phyloP scores from a whole-genome alignment of 208 protist species.

The Trypanosoma melophagium region DNA sequence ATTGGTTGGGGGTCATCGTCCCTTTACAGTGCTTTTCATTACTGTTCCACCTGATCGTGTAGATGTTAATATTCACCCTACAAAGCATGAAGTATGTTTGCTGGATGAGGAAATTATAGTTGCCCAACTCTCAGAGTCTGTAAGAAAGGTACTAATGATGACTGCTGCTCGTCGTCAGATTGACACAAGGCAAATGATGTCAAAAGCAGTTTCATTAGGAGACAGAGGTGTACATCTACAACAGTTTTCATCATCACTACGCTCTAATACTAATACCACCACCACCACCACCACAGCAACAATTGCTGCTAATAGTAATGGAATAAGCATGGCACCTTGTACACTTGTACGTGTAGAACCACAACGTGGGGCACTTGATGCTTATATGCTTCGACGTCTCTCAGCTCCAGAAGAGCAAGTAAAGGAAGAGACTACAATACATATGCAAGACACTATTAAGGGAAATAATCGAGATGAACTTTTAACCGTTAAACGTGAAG shows the following conservation, averaged over 20 bases:
- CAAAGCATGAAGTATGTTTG: conserved; percentile 94
- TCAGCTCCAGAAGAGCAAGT: not conserved
- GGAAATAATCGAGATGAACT: not conserved
- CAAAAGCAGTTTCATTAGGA: conserved; percentile 28
- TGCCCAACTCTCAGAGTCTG: conserved; percentile 46
- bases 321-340: conserved; percentile 52
- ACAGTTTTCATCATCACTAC: not conserved
- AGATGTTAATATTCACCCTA: conserved; percentile 99
- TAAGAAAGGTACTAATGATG: conserved; percentile 56
- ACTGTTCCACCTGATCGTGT: conserved; percentile 87
- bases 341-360: conserved; percentile 75
- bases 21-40: conserved; percentile 95
- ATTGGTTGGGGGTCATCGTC: conserved; percentile 85
- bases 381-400: conserved; percentile 35
- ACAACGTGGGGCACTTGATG: conserved; percentile 75
- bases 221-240: conserved; percentile 11
- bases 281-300: too few species aligned
- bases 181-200: conserved; percentile 33
- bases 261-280: not conserved
- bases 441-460: not conserved
- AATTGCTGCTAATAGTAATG: not conserved
- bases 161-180: conserved; percentile 62
- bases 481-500: too few species aligned
- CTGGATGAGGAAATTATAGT: conserved; percentile 85
- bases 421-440: not conserved